Percentiles rank a stretch among this genome's conserved stretches.
Conservation (phyloP, 2,329 filamentous ascomycete species). For the Penicillium digitatum region DNA sequence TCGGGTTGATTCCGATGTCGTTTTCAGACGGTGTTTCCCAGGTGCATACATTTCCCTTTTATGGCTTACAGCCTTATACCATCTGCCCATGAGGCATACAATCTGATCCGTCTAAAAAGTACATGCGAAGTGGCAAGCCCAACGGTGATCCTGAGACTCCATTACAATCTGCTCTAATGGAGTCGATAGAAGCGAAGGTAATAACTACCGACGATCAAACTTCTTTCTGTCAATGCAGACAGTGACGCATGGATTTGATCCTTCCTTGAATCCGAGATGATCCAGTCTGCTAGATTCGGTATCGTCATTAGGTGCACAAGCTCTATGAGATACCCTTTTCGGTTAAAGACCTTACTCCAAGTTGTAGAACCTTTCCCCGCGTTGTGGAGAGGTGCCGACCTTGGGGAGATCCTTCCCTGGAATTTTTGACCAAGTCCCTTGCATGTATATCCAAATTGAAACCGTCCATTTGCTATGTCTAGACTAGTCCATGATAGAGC, state of each 20-base stretch:
- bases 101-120: neutral
- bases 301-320: neutral
- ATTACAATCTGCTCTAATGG: neutral
- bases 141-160: neutral
- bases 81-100: conserved; percentile 3
- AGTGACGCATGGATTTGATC: neutral
- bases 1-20: neutral
- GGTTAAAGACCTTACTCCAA: neutral
- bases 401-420: neutral
- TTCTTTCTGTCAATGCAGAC: neutral
- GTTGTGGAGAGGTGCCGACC: neutral
- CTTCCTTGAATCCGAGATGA: neutral
- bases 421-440: neutral
- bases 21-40: conserved; percentile 1
- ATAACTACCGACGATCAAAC: neutral
- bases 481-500: neutral
- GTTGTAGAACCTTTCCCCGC: neutral
- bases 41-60: neutral
- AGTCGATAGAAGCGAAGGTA: neutral
- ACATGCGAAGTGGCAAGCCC: neutral
- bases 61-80: conserved; percentile 3
- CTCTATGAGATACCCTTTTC: neutral
- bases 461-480: neutral
- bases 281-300: neutral
- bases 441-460: neutral